These are phyloP conservation scores for Paramecium octaurelia DNA, from an alignment of 73 alveolate genomes.

Conservation along the genomic window DNA sequence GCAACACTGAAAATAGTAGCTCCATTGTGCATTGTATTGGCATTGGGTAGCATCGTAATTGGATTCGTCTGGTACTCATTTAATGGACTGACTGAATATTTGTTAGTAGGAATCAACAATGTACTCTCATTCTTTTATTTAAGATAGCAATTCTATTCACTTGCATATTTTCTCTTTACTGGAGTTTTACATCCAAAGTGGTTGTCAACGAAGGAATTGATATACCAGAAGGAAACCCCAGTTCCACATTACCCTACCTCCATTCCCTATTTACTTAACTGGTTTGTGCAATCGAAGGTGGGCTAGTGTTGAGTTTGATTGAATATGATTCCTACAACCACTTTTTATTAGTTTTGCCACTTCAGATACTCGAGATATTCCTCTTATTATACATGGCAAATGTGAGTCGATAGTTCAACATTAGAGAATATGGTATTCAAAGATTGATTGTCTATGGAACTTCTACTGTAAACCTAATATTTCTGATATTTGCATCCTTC, in stretches of 20 bases:
- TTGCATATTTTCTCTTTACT: background rate
- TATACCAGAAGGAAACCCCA: background rate
- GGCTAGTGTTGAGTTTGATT: background rate
- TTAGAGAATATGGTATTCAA: background rate
- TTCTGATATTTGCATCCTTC: background rate
- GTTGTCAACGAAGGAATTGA: background rate
- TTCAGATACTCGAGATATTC: background rate
- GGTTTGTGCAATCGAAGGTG: background rate
- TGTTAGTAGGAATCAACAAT: background rate
- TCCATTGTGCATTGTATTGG: background rate
- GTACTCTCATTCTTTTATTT: background rate
- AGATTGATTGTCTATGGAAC: background rate
- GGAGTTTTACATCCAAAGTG: background rate
- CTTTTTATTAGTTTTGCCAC: background rate
- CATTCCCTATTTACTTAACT: background rate
- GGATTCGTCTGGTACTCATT: background rate
- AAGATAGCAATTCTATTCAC: background rate
- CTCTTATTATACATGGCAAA: background rate
- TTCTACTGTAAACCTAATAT: background rate
- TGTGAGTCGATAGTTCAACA: background rate
- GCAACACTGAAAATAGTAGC: background rate
- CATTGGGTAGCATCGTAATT: background rate
- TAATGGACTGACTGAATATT: background rate
- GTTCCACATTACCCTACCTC: background rate
- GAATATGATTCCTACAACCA: background rate